phyloP scores from a whole-genome alignment of 805 yeast genomes.

The Candida golubevii region DNA sequence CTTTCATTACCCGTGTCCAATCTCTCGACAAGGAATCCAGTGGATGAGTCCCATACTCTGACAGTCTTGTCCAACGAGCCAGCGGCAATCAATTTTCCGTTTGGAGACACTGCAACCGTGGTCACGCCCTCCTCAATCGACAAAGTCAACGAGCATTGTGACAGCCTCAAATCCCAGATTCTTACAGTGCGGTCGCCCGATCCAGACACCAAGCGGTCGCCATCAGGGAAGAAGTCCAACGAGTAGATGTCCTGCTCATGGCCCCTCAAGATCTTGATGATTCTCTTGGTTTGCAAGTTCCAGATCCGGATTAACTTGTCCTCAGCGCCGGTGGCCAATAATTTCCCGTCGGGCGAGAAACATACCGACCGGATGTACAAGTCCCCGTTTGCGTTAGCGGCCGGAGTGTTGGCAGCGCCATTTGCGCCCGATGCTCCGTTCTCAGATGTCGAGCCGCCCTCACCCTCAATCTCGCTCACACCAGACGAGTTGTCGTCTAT shows the following conservation, averaged over 20 bases:
- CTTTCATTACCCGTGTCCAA: slow-evolving; percentile 83
- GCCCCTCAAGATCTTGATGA: slow-evolving; percentile 82
- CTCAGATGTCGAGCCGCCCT: slow-evolving; percentile 32
- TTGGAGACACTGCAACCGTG: slow-evolving; percentile 95
- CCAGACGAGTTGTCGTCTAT: slow-evolving; percentile 59
- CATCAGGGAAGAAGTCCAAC: slow-evolving; percentile 90
- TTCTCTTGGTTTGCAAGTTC: slow-evolving; percentile 84
- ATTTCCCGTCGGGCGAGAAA: slow-evolving; percentile 90
- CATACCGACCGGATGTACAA: slow-evolving; percentile 93
- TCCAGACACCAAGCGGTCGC: slow-evolving; percentile 89
- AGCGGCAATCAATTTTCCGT: slow-evolving; percentile 90
- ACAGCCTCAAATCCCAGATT: slow-evolving; percentile 90
- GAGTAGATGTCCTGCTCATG: slow-evolving; percentile 98
- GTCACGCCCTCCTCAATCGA: slow-evolving; percentile 97
- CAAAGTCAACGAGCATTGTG: slow-evolving; percentile 83
- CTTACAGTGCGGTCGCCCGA: slow-evolving; percentile 95
- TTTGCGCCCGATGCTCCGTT: slow-evolving; percentile 32
- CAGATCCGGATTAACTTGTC: slow-evolving; percentile 90
- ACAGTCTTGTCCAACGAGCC: slow-evolving; percentile 95
- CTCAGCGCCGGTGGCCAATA: slow-evolving; percentile 90
- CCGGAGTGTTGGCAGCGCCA: slow-evolving; percentile 26
- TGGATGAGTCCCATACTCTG: slow-evolving; percentile 92
- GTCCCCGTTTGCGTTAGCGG: slow-evolving; percentile 70
- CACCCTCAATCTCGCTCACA: slow-evolving; percentile 15
- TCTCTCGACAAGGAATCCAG: slow-evolving; percentile 88